Conservation (phyloP, 139 green algal species). For the Closterium sp. region DNA sequence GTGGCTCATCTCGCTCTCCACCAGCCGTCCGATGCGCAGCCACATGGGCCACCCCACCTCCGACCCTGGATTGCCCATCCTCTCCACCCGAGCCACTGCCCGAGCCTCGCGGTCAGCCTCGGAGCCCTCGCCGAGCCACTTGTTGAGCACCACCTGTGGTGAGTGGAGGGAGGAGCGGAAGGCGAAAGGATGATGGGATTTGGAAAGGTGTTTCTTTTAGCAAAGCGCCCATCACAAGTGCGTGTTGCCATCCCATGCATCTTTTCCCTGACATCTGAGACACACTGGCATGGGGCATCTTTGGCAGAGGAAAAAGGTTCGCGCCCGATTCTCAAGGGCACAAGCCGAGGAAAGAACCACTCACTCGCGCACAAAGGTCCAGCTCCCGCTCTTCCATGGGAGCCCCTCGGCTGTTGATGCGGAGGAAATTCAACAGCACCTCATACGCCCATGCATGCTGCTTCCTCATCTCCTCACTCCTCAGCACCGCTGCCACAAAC, state of each 20-base stretch:
- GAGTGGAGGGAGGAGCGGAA: neutral
- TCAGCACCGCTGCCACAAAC: neutral
- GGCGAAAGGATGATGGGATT: neutral
- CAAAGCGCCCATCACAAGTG: too few species aligned
- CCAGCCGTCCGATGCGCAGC: neutral
- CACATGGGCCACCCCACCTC: conserved; percentile 14
- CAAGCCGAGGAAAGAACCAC: neutral
- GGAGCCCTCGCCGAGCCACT: neutral
- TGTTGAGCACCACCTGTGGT: neutral
- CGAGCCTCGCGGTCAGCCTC: neutral
- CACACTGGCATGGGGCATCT: too few species aligned
- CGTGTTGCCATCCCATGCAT: too few species aligned
- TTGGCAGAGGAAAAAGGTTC: too few species aligned
- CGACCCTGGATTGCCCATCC: neutral
- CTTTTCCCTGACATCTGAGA: too few species aligned
- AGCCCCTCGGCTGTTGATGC: neutral
- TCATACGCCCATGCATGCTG: conserved; percentile 7
- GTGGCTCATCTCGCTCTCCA: neutral
- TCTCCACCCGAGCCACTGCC: neutral
- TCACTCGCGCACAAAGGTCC: neutral
- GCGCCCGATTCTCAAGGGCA: too few species aligned
- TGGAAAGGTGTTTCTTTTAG: too few species aligned
- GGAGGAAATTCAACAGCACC: neutral
- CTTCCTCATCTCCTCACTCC: conserved; percentile 2
- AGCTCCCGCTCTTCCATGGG: neutral